phyloP scores from a whole-genome alignment of 2,329 filamentous ascomycete species.

The Colletotrichum euphorbiae region DNA sequence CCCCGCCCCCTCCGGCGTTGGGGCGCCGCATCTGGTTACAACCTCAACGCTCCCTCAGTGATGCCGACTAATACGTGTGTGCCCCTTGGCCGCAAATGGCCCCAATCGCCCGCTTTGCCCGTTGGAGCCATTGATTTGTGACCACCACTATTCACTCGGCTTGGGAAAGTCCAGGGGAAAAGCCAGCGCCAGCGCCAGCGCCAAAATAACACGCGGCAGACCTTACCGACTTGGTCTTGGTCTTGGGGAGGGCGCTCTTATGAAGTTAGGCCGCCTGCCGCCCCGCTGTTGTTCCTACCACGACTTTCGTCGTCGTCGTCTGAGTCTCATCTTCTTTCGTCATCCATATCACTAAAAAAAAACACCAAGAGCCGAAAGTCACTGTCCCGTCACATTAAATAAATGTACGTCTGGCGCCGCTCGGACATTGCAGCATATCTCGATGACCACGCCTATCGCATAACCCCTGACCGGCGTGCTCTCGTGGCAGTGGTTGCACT shows the following conservation, averaged over 20 bases:
- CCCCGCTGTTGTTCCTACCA: neutral
- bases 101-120: slow-evolving; percentile 13
- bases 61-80: neutral
- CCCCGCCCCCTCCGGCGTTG: neutral
- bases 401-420: neutral
- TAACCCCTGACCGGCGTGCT: neutral
- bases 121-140: slow-evolving; percentile 28
- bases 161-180: neutral
- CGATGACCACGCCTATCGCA: too few relatives aligned
- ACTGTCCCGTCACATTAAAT: slow-evolving; percentile 2
- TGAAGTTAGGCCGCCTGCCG: neutral
- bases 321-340: neutral
- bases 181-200: neutral
- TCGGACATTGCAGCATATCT: neutral
- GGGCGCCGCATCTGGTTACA: slow-evolving; percentile 30
- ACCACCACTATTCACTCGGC: slow-evolving; percentile 13
- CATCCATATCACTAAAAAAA: slow-evolving; percentile 4
- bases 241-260: slow-evolving; percentile 5
- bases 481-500: slow-evolving; percentile 16
- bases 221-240: slow-evolving; percentile 18
- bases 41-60: slow-evolving; percentile 7
- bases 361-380: neutral
- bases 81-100: neutral
- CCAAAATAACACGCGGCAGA: slow-evolving; percentile 22
- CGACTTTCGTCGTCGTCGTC: neutral